These are phyloP conservation scores for Coleophoma eucalyptorum DNA, from an alignment of 2,329 filamentous ascomycete species.

Conservation along the genomic window DNA sequence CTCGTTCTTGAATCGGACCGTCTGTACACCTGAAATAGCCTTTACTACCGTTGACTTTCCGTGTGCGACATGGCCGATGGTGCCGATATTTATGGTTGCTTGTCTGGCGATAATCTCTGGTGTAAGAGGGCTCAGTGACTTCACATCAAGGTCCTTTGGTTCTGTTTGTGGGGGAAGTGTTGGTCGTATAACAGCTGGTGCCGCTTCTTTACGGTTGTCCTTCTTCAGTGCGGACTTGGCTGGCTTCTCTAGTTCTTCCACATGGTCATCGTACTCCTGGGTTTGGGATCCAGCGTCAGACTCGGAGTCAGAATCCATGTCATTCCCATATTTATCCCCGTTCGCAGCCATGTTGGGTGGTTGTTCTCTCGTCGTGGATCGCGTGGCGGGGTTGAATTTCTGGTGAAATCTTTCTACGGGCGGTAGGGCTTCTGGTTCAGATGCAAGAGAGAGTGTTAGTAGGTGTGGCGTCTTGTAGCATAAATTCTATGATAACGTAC, in stretches of 20 bases:
- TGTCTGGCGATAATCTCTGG: slow-evolving; percentile 97
- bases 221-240: slow-evolving; percentile 88
- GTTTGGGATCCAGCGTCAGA: slow-evolving; percentile 52
- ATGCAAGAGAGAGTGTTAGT: neutral
- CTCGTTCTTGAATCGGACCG: slow-evolving; percentile 99
- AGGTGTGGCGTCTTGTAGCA: too few species aligned
- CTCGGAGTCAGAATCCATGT: slow-evolving; percentile 70
- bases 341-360: slow-evolving; percentile 28
- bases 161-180: slow-evolving; percentile 87
- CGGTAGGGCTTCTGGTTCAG: neutral
- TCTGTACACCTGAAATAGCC: slow-evolving; percentile 98
- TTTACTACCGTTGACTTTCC: slow-evolving; percentile 99
- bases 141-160: slow-evolving; percentile 81
- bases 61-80: slow-evolving; percentile 98
- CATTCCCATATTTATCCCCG: slow-evolving; percentile 65
- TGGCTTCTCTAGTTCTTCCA: slow-evolving; percentile 59
- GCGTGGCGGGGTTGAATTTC: slow-evolving; percentile 1
- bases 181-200: slow-evolving; percentile 56
- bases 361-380: slow-evolving; percentile 4
- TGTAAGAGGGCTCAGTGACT: slow-evolving; percentile 76
- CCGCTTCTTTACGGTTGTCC: slow-evolving; percentile 49
- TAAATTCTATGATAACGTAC: too few species aligned
- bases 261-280: slow-evolving; percentile 52
- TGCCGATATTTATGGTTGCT: slow-evolving; percentile 98
- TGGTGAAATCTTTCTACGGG: neutral